Evolutionary conservation across 805 yeast genomes (phyloP).

Genomic region (Sugiyamaella chiloensis): DNA sequence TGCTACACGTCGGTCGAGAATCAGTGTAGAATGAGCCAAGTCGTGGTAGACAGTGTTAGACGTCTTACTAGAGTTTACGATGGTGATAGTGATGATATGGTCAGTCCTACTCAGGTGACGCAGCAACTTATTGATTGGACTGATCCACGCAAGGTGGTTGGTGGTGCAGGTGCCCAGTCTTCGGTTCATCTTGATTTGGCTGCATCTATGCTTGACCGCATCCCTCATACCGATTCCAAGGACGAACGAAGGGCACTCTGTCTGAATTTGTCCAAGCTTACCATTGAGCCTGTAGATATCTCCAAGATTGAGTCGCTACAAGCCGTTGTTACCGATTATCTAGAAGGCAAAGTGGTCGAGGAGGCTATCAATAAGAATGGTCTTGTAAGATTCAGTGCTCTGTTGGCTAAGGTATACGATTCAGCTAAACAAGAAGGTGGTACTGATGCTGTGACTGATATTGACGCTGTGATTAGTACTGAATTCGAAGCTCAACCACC

Average conservation of each 20-base stretch:
- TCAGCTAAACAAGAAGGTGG: neutral
- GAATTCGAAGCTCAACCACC: too few relatives aligned
- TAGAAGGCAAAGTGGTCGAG: conserved; percentile 31
- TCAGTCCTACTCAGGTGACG: conserved; percentile 50
- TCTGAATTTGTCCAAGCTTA: conserved; percentile 48
- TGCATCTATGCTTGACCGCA: conserved; percentile 49
- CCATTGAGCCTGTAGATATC: conserved; percentile 35
- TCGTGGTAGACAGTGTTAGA: conserved; percentile 27
- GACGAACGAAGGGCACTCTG: conserved; percentile 55
- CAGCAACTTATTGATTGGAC: conserved; percentile 83
- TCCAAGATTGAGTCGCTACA: conserved; percentile 29
- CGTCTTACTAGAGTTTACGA: conserved; percentile 49
- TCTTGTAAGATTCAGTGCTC: conserved; percentile 31
- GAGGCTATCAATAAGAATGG: conserved; percentile 38
- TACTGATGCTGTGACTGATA: neutral
- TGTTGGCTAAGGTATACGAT: conserved; percentile 21
- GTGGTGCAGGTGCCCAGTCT: conserved; percentile 50
- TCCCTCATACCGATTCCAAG: conserved; percentile 47
- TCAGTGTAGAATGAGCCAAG: conserved; percentile 60
- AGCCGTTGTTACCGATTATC: conserved; percentile 30
- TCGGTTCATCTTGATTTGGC: conserved; percentile 56
- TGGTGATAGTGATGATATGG: conserved; percentile 33
- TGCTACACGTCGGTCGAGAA: conserved; percentile 72
- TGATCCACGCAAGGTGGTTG: conserved; percentile 50
- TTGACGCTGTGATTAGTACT: neutral